Evolutionary conservation across 305 asterid genomes (phyloP).

Genomic region (Fraxinus floribunda): DNA sequence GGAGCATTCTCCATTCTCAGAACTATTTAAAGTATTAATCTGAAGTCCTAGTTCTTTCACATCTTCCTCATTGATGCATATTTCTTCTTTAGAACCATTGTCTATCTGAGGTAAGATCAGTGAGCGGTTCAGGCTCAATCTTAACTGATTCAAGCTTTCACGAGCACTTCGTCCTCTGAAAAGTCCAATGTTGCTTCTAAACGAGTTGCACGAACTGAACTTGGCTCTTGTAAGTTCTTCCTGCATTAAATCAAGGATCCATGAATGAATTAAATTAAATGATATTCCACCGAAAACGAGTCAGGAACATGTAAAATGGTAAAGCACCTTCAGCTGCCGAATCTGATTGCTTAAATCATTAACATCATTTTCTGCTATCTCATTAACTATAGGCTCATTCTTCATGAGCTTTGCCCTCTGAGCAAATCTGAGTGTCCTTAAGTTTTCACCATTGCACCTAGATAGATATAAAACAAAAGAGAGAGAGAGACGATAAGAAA

Average conservation of each 20-base stretch:
- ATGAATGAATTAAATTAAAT: conserved; percentile 12
- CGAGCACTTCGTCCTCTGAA: conserved; percentile 67
- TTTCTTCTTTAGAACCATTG: conserved; percentile 50
- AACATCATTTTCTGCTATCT: conserved; percentile 81
- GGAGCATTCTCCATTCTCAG: conserved; percentile 40
- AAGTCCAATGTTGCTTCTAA: conserved; percentile 44
- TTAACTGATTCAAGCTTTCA: conserved; percentile 78
- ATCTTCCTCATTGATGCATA: conserved; percentile 60
- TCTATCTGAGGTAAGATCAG: conserved; percentile 64
- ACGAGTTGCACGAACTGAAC: conserved; percentile 50
- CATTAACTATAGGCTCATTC: conserved; percentile 80
- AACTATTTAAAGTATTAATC: conserved; percentile 49
- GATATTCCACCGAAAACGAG: conserved; percentile 2
- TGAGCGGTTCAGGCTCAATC: conserved; percentile 84
- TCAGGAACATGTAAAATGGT: conserved; percentile 2
- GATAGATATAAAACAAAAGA: conserved; percentile 10
- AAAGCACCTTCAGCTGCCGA: conserved; percentile 75
- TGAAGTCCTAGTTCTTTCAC: conserved; percentile 69
- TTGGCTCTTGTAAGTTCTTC: conserved; percentile 94
- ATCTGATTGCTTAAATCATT: conserved; percentile 82
- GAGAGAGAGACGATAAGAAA: background rate
- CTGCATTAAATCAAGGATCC: conserved; percentile 42
- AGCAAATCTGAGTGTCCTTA: conserved; percentile 91
- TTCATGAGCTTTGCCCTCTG: conserved; percentile 56
- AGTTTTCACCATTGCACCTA: conserved; percentile 64